These are phyloP conservation scores for Hymenoscyphus occultus DNA, from an alignment of 2,329 filamentous ascomycete genomes.

Conservation along the genomic window DNA sequence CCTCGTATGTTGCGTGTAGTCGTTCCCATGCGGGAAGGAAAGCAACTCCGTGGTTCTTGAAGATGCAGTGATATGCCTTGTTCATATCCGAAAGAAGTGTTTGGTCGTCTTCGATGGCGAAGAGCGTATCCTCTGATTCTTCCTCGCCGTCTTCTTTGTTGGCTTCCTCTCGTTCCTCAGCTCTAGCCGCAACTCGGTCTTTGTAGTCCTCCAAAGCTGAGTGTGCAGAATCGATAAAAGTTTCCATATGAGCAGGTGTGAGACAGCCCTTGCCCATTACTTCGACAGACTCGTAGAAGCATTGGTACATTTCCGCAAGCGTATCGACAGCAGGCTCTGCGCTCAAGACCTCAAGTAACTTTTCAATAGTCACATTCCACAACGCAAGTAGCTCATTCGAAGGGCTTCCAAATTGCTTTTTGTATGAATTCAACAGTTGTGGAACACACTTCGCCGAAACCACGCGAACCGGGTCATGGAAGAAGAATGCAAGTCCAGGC, in stretches of 20 bases:
- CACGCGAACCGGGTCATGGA: constrained; percentile 95
- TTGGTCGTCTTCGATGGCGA: constrained; percentile 96
- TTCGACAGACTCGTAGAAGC: constrained; percentile 97
- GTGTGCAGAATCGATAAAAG: constrained; percentile 82
- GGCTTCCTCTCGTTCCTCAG: constrained; percentile 71
- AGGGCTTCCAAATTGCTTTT: constrained; percentile 79
- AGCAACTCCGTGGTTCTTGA: constrained; percentile 85
- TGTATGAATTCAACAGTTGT: constrained; percentile 88
- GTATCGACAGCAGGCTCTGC: constrained; percentile 96
- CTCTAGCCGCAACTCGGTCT: constrained; percentile 74
- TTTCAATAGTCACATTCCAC: constrained; percentile 83
- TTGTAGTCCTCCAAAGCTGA: constrained; percentile 92
- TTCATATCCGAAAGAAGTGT: constrained; percentile 98
- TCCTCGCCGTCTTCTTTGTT: constrained; percentile 88
- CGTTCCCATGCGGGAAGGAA: constrained; percentile 89
- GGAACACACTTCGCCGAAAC: constrained; percentile 94
- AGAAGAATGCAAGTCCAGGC: constrained; percentile 94
- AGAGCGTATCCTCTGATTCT: constrained; percentile 78
- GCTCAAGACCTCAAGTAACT: constrained; percentile 87
- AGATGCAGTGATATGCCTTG: constrained; percentile 98
- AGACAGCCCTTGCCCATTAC: constrained; percentile 86
- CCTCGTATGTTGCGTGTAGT: constrained; percentile 79
- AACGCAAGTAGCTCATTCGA: constrained; percentile 78
- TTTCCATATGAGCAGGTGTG: constrained; percentile 72
- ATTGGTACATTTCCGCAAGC: constrained; percentile 98